phyloP scores from a whole-genome alignment of 139 green algal species.

The Ulvella scutata region DNA sequence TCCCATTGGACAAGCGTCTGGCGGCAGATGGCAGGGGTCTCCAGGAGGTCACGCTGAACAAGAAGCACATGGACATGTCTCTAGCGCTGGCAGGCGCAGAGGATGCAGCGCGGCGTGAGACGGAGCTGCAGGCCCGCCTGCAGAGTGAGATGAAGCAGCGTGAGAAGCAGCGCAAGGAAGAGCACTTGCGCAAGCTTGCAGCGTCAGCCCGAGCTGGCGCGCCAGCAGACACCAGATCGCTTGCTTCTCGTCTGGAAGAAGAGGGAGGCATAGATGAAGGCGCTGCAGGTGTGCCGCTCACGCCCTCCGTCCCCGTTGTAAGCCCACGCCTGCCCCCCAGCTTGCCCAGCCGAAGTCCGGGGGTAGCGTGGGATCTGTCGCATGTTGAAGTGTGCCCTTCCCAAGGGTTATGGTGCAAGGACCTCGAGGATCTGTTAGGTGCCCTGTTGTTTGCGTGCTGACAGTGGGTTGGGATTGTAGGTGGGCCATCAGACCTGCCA shows the following conservation, averaged over 20 bases:
- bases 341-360: no score
- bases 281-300: neutral
- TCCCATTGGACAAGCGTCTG: constrained; percentile 97
- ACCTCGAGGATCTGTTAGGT: no score
- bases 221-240: neutral
- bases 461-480: neutral
- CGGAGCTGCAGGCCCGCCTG: constrained; percentile 73
- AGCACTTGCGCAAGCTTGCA: constrained; percentile 82
- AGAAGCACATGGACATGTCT: constrained; percentile 75
- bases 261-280: neutral
- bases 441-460: no score
- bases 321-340: no score
- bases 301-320: neutral
- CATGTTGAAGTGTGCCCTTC: no score
- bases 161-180: constrained; percentile 65
- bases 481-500: neutral
- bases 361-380: no score
- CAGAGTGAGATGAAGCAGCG: constrained; percentile 66
- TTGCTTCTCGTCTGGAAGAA: neutral
- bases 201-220: constrained; percentile 37
- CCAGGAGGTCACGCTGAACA: constrained; percentile 88
- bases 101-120: constrained; percentile 74
- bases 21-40: constrained; percentile 91
- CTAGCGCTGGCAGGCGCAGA: constrained; percentile 86
- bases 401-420: no score